A percentile compares a stretch with the other conserved stretches of the same genome.
Conservation (phyloP, 257 asterid species). For the Scutellaria galericulata region DNA sequence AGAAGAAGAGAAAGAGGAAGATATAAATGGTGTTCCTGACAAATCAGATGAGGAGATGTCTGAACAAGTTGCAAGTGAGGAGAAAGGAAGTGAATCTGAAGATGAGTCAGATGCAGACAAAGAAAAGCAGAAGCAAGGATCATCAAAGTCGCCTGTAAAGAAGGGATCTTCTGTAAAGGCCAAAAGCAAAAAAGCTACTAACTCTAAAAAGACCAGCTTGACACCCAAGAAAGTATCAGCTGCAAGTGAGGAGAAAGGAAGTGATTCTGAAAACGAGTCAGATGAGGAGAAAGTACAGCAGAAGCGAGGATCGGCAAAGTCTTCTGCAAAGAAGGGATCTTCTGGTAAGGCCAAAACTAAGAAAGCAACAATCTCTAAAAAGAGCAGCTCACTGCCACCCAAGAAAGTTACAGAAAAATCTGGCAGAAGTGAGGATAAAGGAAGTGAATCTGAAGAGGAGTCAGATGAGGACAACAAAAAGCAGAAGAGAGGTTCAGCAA, state of each 20-base stretch:
- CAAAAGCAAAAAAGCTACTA: conserved; percentile 53
- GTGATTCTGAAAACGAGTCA: conserved; percentile 58
- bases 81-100: conserved; percentile 57
- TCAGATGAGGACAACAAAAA: conserved; percentile 48
- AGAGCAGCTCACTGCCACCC: neutral
- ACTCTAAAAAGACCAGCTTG: conserved; percentile 48
- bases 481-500: conserved; percentile 46
- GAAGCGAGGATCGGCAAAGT: conserved; percentile 44
- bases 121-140: conserved; percentile 46
- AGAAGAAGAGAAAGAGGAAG: conserved; percentile 59
- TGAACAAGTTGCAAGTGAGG: conserved; percentile 65
- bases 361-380: conserved; percentile 38
- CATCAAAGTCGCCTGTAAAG: conserved; percentile 55
- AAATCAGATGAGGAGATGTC: conserved; percentile 79
- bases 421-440: conserved; percentile 49
- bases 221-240: conserved; percentile 44
- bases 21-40: conserved; percentile 55
- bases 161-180: conserved; percentile 56
- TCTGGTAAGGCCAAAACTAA: conserved; percentile 46
- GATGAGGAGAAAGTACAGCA: conserved; percentile 51
- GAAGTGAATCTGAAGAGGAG: conserved; percentile 49
- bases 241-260: conserved; percentile 55
- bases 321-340: conserved; percentile 56
- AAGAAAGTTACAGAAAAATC: neutral
- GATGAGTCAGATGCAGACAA: conserved; percentile 53